Percentiles rank a stretch among this genome's conserved stretches.
phyloP scores from a whole-genome alignment of 352 stramenopile species.

The Blastocystis sp. region DNA sequence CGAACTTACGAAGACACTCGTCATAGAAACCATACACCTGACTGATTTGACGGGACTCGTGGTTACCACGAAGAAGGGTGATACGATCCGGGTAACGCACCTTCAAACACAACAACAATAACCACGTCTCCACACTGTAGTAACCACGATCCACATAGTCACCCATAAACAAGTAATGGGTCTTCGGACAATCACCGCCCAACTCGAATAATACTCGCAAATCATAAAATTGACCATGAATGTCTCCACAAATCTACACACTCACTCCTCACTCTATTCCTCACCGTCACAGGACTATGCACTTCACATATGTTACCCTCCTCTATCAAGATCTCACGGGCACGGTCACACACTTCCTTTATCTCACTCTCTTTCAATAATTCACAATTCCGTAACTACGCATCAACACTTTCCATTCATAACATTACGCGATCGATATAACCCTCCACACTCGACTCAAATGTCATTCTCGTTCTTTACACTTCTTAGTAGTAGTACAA shows the following conservation, averaged over 20 bases:
- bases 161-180: slow-evolving; percentile 99
- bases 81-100: slow-evolving; percentile 97
- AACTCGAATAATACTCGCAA: slow-evolving; percentile 92
- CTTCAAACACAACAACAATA: slow-evolving; percentile 94
- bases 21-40: slow-evolving; percentile 99
- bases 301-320: slow-evolving; percentile 98
- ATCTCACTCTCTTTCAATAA: slow-evolving; percentile 96
- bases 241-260: slow-evolving; percentile 94
- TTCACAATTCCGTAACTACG: slow-evolving; percentile 80
- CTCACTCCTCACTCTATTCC: slow-evolving; percentile 69
- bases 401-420: not conserved
- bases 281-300: slow-evolving; percentile 93
- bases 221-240: slow-evolving; percentile 99
- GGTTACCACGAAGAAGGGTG: slow-evolving; percentile 96
- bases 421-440: not conserved
- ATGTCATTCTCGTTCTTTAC: not conserved
- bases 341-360: slow-evolving; percentile 92
- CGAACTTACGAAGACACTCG: slow-evolving; percentile 95
- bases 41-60: slow-evolving; percentile 96
- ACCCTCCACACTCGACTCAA: not conserved
- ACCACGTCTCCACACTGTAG: slow-evolving; percentile 98
- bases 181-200: slow-evolving; percentile 92
- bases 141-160: slow-evolving; percentile 99
- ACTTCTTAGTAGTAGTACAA: too few species aligned
- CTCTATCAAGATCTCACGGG: slow-evolving; percentile 95